Evolutionary conservation across 495 filamentous ascomycete genomes (phyloP), one percentile per base, ranked within the genome.

Genomic region (Annulohypoxylon bovei): DNA sequence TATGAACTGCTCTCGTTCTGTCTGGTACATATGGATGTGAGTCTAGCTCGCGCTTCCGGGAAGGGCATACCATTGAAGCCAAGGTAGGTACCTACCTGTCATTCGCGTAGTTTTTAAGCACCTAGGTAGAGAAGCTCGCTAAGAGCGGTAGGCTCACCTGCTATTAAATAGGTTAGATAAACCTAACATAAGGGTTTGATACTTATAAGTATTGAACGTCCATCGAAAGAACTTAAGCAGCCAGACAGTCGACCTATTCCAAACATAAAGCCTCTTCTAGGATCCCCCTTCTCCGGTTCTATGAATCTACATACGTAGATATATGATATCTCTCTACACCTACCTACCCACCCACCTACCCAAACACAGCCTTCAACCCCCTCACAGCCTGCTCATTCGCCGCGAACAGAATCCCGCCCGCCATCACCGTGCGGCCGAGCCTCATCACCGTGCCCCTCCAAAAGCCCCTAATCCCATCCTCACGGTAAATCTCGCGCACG

Each of bases 361-460:
- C 62, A 53, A 71, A 62, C 6, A 67, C 57, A 18, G 20, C 9
- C 54, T 65, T 72, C 14, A 74, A 39, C 62, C 67, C 4, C 68
- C 64, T 74, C 20, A 71, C 39, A 52, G 68, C 82, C 63, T 85
- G 79, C 75, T 91, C 89, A 73, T 91, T 90, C 1, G 86, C 84
- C 22, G 87, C 87, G 62, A 91, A 90, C 16, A 91, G 70, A 46
- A 91, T 91, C 0, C 89, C 90, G 8, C 90, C 89, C 68, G 85
- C 87, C 70, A 90, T 81, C 3, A 91, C 79, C 23, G 88, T 86
- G 54, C 90, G 74, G 1, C 88, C 86, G 22, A 91, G 70, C 59
- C 89, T 81, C 89, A 92, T 90, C 1, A 88, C 85, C 11, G 88
- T 92, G 1, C 89, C 89, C 42, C 84, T 82, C 89, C 89, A 92